Percentiles rank a stretch among this genome's conserved stretches.
phyloP scores from a whole-genome alignment of 1,139 yeast genomes.

The Sugiyamaella paludigena region DNA sequence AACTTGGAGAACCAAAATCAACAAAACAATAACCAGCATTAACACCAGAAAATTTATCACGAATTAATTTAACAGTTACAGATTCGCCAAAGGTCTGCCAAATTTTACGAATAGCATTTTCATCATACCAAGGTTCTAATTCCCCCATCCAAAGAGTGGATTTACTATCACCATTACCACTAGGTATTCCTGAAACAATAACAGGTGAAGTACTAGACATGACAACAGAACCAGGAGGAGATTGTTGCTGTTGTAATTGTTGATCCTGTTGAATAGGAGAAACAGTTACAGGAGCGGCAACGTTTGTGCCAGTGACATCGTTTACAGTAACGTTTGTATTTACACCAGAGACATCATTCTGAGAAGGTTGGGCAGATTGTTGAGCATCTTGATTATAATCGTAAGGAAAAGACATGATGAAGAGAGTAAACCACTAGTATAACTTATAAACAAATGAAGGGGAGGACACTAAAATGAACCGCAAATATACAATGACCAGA shows the following conservation, averaged over 20 bases:
- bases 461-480: neutral
- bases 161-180: conserved; percentile 14
- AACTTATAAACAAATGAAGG: too few relatives aligned
- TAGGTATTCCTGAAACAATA: conserved; percentile 1
- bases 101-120: conserved; percentile 57
- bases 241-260: neutral
- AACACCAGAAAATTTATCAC: conserved; percentile 46
- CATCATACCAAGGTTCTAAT: conserved; percentile 83
- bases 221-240: neutral
- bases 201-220: conserved; percentile 6
- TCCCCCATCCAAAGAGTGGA: conserved; percentile 89
- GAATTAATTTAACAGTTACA: conserved; percentile 60
- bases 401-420: conserved; percentile 11
- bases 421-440: neutral
- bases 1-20: conserved; percentile 64
- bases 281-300: too few relatives aligned
- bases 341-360: too few relatives aligned
- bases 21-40: conserved; percentile 86
- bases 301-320: too few relatives aligned
- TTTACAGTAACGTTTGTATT: too few relatives aligned
- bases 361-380: too few relatives aligned
- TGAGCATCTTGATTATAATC: conserved; percentile 11
- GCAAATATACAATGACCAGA: neutral
- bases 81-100: conserved; percentile 59
- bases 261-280: neutral